Evolutionary conservation across 768 basidiomycete genomes (phyloP), one percentile per base, ranked within the genome.

Genomic region (Asterophora lycoperdoides): DNA sequence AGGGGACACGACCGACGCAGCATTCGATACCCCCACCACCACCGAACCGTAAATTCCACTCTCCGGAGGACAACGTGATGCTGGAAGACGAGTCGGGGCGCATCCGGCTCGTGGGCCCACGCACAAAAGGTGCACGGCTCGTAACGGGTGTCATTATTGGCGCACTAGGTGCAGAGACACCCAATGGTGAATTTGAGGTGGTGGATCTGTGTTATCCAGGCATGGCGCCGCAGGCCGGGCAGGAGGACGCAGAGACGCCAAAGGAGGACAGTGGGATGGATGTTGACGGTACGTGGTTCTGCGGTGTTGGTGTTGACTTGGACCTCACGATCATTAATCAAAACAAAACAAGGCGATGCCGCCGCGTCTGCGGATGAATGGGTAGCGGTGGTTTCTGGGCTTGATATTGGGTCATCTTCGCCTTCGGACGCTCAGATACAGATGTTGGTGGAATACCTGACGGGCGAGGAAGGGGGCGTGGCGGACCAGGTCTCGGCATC

Each of bases 11-110:
- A 3, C 32, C 2, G 38, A 42, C 51, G 35, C 61, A 97, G 95
- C 89, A 90, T 66, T 90, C 92, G 42, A 82, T 96, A 55, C 86
- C 89, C 7, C 82, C 90, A 0, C 93, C 91, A 0, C 85, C 92
- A 4, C 87, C 81, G 3, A 72, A 74, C 42, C 60, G 70, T 4
- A 95, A 94, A 64, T 84, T 87, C 60, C 80, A 76, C 59, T 94
- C 92, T 1, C 66, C 72, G 0, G 79, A 84, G 34, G 96, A 99
- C 60, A 78, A 70, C 50, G 68, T 94, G 23, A 91, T 91, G 82
- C 74, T 99, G 0, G 96, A 99, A 68, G 96, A 99, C 63, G 96
- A 98, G 68, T 91, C 88, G 1, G 96, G 96, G 0, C 81, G 96
- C 28, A 87, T 99, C 34, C 77, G 78, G 39, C 80, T 99, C 13